A percentile compares a stretch with the other conserved stretches of the same genome.
Conservation (phyloP, 2,329 filamentous ascomycete genomes). For the Diaporthe sp. region DNA sequence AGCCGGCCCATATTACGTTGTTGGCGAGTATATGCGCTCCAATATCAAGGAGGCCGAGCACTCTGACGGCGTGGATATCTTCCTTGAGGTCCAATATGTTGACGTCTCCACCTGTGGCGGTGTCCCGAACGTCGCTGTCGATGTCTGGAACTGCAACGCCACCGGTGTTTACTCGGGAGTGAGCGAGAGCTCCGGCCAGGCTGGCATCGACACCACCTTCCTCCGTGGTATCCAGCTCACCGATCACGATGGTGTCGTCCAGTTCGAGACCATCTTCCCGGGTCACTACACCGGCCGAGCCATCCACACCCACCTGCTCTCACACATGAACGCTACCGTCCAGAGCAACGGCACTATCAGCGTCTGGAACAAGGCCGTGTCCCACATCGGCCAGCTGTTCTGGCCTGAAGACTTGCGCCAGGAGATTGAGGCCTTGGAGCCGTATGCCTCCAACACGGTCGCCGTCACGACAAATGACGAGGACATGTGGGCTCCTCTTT, state of each 20-base stretch:
- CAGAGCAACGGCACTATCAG: conserved; percentile 50
- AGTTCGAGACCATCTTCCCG: conserved; percentile 42
- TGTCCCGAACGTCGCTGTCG: conserved; percentile 57
- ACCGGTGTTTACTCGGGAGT: conserved; percentile 57
- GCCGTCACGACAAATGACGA: conserved; percentile 50
- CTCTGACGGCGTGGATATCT: conserved; percentile 58
- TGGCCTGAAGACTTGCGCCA: conserved; percentile 49
- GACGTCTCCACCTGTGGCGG: conserved; percentile 59
- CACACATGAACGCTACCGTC: conserved; percentile 48
- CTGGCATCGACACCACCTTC: conserved; percentile 39
- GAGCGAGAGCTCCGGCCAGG: conserved; percentile 46
- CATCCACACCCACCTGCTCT: conserved; percentile 43
- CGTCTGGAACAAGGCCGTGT: conserved; percentile 46
- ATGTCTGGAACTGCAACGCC: conserved; percentile 61
- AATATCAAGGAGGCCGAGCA: conserved; percentile 59
- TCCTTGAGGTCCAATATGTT: conserved; percentile 52
- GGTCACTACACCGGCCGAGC: conserved; percentile 41
- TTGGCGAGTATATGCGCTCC: conserved; percentile 60
- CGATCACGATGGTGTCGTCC: conserved; percentile 40
- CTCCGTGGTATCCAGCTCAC: conserved; percentile 41
- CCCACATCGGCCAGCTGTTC: conserved; percentile 53
- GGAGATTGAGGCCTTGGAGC: conserved; percentile 48
- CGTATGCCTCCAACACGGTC: conserved; percentile 50
- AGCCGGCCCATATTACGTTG: conserved; percentile 54
- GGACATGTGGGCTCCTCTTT: conserved; percentile 47